Percentiles rank a stretch among this genome's conserved stretches.
These are phyloP conservation scores for Trypanosoma theileri DNA, from an alignment of 208 protist genomes.

Conservation along the genomic window DNA sequence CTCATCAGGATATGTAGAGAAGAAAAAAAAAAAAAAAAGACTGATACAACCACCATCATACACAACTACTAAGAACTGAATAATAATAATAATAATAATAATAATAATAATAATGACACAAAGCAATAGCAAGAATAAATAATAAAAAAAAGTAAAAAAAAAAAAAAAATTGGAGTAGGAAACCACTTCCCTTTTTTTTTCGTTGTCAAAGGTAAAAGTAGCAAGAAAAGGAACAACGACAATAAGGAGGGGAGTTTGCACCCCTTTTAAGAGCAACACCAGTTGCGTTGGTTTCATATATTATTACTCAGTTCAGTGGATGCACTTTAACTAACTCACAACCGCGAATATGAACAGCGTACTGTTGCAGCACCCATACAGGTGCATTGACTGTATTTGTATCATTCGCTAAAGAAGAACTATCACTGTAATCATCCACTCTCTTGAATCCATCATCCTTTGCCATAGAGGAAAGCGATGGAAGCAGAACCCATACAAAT, in stretches of 20 bases:
- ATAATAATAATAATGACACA: too few relatives aligned
- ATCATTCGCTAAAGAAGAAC: background rate
- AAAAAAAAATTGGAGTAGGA: too few relatives aligned
- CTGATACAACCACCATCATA: too few relatives aligned
- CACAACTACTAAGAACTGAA: too few relatives aligned
- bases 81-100: too few relatives aligned
- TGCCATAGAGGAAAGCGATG: background rate
- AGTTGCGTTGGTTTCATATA: background rate
- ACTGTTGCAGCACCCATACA: conserved; percentile 23
- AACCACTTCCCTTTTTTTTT: conserved; percentile 1
- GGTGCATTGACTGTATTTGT: background rate
- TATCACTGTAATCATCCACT: background rate
- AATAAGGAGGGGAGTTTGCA: background rate
- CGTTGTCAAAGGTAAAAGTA: conserved; percentile 1
- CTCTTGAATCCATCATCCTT: background rate
- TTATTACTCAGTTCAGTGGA: conserved; percentile 14
- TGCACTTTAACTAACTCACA: conserved; percentile 23
- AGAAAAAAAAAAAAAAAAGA: too few relatives aligned
- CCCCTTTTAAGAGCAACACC: background rate
- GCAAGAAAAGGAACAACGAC: background rate
- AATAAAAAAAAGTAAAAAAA: too few relatives aligned
- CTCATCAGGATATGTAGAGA: too few relatives aligned
- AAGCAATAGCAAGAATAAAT: too few relatives aligned
- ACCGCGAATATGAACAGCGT: conserved; percentile 13
- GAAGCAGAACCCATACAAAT: conserved; percentile 31